Conservation (phyloP, 1,139 yeast species). For the Suhomyces panamericanus region DNA sequence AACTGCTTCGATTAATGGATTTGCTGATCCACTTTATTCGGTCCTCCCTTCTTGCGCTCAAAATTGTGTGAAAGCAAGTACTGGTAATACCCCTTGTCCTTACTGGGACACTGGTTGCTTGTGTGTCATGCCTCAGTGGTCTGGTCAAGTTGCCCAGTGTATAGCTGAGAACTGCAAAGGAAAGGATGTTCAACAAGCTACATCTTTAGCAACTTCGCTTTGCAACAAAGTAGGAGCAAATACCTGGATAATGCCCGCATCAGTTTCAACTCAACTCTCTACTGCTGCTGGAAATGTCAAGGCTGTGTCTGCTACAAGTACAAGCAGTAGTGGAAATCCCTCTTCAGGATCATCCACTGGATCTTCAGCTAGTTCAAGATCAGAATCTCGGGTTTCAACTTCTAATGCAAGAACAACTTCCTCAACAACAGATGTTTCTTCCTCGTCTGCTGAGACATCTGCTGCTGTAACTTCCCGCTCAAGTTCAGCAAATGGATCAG, state of each 20-base stretch:
- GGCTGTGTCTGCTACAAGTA: constrained; percentile 15
- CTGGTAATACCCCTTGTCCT: constrained; percentile 47
- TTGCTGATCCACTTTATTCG: constrained; percentile 46
- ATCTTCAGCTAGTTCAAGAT: not conserved
- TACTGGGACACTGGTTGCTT: constrained; percentile 58
- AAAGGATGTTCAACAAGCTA: constrained; percentile 38
- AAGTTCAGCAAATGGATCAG: not conserved
- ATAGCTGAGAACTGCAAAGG: constrained; percentile 44
- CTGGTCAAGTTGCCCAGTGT: constrained; percentile 47
- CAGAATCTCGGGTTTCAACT: constrained; percentile 5
- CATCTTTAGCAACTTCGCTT: constrained; percentile 42
- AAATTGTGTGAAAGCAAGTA: constrained; percentile 38
- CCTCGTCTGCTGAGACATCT: not conserved
- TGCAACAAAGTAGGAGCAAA: constrained; percentile 48
- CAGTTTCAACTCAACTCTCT: constrained; percentile 34
- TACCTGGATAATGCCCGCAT: constrained; percentile 48
- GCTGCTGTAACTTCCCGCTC: not conserved
- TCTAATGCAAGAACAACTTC: constrained; percentile 11
- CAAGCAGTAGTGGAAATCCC: not conserved
- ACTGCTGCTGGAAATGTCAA: constrained; percentile 28
- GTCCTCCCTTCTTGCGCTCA: constrained; percentile 46
- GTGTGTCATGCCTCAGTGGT: constrained; percentile 52
- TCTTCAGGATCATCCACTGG: not conserved
- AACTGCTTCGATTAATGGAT: constrained; percentile 53
- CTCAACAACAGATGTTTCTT: not conserved